phyloP scores from a whole-genome alignment of 2,329 filamentous ascomycete genomes.

The Alternaria sp. region DNA sequence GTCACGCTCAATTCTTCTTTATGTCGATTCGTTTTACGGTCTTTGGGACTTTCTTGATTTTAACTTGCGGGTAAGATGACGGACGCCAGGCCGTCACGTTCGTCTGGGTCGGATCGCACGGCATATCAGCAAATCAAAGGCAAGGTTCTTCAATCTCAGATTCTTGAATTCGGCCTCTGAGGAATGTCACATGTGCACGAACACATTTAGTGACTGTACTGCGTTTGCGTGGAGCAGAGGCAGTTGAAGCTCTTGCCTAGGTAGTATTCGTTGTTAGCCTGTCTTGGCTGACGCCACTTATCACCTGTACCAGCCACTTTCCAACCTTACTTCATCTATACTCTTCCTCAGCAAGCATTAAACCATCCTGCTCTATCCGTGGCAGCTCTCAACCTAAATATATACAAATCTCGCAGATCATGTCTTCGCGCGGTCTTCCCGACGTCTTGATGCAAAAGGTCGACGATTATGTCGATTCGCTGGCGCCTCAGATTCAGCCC shows the following conservation, averaged over 20 bases:
- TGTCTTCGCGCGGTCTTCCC: constrained; percentile 28
- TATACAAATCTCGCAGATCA: background rate
- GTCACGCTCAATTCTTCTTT: background rate
- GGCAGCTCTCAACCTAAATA: background rate
- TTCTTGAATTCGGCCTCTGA: background rate
- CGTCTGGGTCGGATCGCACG: background rate
- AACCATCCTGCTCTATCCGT: background rate
- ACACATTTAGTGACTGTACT: background rate
- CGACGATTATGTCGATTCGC: constrained; percentile 39
- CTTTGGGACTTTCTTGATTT: background rate
- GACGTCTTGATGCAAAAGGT: constrained; percentile 37
- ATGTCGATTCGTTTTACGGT: background rate
- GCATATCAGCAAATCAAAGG: background rate
- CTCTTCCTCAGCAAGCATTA: background rate
- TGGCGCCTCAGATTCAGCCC: constrained; percentile 41
- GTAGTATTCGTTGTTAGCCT: background rate
- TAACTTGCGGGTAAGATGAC: background rate
- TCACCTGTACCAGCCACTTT: constrained; percentile 1
- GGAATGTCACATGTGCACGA: background rate
- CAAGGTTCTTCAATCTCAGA: background rate
- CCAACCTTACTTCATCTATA: background rate
- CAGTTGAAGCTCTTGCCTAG: background rate
- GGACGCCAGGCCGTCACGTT: background rate
- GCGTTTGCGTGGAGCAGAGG: background rate
- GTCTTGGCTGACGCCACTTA: background rate